Conservation (phyloP, 2,329 filamentous ascomycete genomes). For the Calonectria henricotiae region DNA sequence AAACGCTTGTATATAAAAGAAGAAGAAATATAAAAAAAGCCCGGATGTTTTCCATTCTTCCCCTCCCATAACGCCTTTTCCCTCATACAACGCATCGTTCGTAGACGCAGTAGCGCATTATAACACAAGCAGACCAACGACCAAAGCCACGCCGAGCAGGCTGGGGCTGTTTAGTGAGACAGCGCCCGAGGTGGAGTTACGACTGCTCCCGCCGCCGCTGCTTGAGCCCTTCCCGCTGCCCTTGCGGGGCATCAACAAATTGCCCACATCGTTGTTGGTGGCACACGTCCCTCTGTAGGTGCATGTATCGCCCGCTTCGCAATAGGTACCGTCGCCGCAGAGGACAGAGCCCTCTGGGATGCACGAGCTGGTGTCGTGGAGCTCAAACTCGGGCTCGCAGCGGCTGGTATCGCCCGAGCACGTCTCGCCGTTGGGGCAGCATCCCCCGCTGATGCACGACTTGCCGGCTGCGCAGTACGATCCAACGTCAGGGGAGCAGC, state of each 20-base stretch:
- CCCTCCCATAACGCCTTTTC: too few relatives aligned
- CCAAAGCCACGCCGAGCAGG: neutral
- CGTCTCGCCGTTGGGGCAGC: neutral
- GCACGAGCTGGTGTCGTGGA: neutral
- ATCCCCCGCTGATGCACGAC: neutral
- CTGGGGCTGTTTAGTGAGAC: neutral
- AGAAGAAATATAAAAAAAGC: too few relatives aligned
- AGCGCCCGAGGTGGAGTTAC: neutral
- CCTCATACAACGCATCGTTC: too few relatives aligned
- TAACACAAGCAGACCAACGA: neutral
- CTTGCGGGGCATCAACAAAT: slow-evolving; percentile 5
- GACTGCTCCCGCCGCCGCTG: neutral
- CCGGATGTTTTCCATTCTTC: too few relatives aligned
- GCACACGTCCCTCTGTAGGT: slow-evolving; percentile 2
- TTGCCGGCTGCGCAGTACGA: neutral
- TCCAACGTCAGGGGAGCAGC: slow-evolving; percentile 3
- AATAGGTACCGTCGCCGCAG: slow-evolving; percentile 14
- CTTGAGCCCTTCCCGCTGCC: neutral
- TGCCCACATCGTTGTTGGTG: neutral
- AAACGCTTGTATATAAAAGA: too few relatives aligned
- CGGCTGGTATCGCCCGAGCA: slow-evolving; percentile 1
- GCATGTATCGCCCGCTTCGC: slow-evolving; percentile 7
- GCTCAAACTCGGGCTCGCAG: slow-evolving; percentile 10
- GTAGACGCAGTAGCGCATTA: neutral
- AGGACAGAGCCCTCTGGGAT: neutral